These are phyloP conservation scores for Stramenopiles sp. DNA, from an alignment of 352 stramenopile genomes.

Conservation along the genomic window DNA sequence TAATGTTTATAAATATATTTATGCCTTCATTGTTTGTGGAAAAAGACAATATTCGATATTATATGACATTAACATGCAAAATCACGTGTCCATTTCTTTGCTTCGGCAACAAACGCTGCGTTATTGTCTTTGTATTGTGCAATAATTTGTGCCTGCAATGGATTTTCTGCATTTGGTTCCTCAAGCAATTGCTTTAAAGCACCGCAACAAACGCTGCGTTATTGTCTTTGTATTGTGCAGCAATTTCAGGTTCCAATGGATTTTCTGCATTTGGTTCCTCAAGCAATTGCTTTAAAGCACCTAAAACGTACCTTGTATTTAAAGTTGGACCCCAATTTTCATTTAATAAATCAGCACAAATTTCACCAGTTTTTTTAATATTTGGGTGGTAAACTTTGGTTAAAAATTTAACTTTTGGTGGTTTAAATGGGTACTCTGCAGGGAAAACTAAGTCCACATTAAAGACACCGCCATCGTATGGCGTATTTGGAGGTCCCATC, in stretches of 20 bases:
- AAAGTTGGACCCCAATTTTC: slow-evolving; percentile 84
- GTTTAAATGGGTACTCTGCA: slow-evolving; percentile 84
- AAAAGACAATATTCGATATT: no score
- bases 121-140: slow-evolving; percentile 73
- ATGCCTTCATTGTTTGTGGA: background rate
- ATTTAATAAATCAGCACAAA: slow-evolving; percentile 81
- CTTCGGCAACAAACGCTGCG: slow-evolving; percentile 70
- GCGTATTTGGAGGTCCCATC: slow-evolving; percentile 34
- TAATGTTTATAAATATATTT: background rate
- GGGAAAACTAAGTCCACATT: slow-evolving; percentile 83
- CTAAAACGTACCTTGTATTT: slow-evolving; percentile 70
- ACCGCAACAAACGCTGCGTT: no score
- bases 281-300: slow-evolving; percentile 78
- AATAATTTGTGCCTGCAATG: slow-evolving; percentile 83
- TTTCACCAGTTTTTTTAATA: slow-evolving; percentile 84
- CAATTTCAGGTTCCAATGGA: slow-evolving; percentile 83
- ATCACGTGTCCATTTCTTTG: slow-evolving; percentile 70
- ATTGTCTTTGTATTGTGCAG: slow-evolving; percentile 50
- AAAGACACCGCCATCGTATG: slow-evolving; percentile 68
- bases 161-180: slow-evolving; percentile 80
- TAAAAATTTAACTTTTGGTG: slow-evolving; percentile 72
- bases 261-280: slow-evolving; percentile 80
- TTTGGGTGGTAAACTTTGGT: slow-evolving; percentile 90
- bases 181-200: slow-evolving; percentile 81
- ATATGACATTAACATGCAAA: slow-evolving; percentile 41